phyloP scores from a whole-genome alignment of 305 asterid species.

The Petunia hybrid region DNA sequence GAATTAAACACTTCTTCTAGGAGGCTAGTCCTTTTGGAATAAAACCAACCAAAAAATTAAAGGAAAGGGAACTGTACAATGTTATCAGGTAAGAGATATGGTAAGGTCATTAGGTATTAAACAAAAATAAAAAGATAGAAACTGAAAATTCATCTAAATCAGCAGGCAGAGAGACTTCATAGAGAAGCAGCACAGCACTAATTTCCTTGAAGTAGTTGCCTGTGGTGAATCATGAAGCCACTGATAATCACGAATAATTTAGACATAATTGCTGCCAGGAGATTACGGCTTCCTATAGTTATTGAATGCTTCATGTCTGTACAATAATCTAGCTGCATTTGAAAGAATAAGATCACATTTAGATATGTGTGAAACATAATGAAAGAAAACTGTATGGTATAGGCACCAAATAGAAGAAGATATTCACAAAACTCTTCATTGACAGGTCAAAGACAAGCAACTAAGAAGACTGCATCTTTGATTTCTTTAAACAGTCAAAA shows the following conservation, averaged over 20 bases:
- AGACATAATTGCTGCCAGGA: not conserved
- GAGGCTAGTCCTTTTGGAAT: no score
- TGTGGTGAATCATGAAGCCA: not conserved
- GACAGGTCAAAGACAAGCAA: not conserved
- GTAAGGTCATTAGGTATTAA: no score
- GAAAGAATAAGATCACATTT: not conserved
- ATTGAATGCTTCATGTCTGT: not conserved
- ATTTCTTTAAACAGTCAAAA: conserved; percentile 20
- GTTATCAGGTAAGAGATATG: no score
- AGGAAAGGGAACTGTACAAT: not conserved
- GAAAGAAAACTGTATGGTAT: not conserved
- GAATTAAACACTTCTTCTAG: not conserved
- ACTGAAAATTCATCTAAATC: not conserved
- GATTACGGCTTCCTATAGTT: not conserved
- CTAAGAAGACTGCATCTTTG: not conserved
- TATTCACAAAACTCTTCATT: not conserved
- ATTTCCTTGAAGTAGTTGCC: not conserved
- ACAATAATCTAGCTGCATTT: conserved; percentile 23
- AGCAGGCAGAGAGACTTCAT: not conserved
- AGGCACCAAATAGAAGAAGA: not conserved
- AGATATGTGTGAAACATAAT: not conserved
- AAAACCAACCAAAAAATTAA: not conserved
- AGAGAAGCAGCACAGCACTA: not conserved
- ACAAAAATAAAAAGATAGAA: not conserved
- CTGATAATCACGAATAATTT: not conserved